Conservation (phyloP, 1,284 basidiomycete genomes). For the Ustilago bromivora region DNA sequence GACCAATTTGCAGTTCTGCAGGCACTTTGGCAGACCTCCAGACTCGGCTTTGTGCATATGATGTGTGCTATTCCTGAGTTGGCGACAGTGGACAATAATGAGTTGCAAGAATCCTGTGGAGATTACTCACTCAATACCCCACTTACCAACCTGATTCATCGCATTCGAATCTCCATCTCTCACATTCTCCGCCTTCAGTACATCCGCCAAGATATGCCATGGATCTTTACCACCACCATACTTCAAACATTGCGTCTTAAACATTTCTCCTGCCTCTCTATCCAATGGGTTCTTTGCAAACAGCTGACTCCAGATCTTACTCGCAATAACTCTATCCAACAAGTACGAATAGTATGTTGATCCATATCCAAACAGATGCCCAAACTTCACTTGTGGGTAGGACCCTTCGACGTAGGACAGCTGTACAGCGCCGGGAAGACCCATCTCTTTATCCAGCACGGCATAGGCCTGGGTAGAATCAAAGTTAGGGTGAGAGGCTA, state of each 20-base stretch:
- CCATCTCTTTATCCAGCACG: conserved; percentile 41
- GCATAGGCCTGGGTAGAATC: conserved; percentile 76
- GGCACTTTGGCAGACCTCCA: not conserved
- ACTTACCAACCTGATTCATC: conserved; percentile 84
- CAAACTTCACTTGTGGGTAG: conserved; percentile 89
- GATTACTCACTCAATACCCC: conserved; percentile 47
- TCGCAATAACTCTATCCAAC: conserved; percentile 94
- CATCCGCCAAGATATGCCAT: conserved; percentile 87
- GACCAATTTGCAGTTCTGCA: not conserved
- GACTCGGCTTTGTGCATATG: not conserved
- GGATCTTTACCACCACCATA: conserved; percentile 92
- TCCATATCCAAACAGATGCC: conserved; percentile 94
- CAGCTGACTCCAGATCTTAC: conserved; percentile 83
- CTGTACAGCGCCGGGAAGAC: conserved; percentile 27
- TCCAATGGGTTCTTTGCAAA: conserved; percentile 74
- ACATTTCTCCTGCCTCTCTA: conserved; percentile 77
- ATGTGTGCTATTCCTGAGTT: not conserved
- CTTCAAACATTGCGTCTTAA: conserved; percentile 80
- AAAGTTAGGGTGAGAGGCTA: conserved; percentile 70
- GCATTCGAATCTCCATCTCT: conserved; percentile 75
- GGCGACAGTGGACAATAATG: conserved; percentile 12
- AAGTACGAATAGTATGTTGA: conserved; percentile 98
- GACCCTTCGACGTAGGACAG: conserved; percentile 34
- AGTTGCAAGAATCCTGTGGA: not conserved
- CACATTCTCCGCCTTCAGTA: conserved; percentile 72